Base-by-base conservation (phyloP, 192 early-diverging fungal genomes). In the Coemansia biformis region DNA sequence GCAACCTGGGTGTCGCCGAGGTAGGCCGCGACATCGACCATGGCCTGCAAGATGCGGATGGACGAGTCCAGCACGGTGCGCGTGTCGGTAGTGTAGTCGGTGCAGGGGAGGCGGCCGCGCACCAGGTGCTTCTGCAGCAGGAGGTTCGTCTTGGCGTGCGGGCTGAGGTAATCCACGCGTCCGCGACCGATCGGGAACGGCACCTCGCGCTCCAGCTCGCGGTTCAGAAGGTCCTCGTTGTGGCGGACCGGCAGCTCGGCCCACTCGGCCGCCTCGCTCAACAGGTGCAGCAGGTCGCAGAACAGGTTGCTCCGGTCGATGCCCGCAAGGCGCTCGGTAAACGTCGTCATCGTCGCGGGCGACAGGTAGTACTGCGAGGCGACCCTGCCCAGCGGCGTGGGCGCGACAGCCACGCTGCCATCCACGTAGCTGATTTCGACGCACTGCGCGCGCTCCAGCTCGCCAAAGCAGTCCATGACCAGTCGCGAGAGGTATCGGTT, bases 291-390 rank as follows among this genome's bases (percentile, higher is more conserved):
- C 19, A 96, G 47, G 30, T 80, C 79, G 63, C 80, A 76, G 17
- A 84, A 61, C 59, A 79, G 67, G 39, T 78, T 74, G 6, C 21
- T 65, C 24, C 13, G 31, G 38, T 52, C 54, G 23, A 69, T 70
- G 7, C 52, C 51, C 3, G 64, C 57, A 1, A 97, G 52, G 5
- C 81, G 75, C 8, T 79, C 53, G 22, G 76, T 71, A 49, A 94
- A 78, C 19, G 81, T 77, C 22, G 74, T 59, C 38, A 96, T 84
- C 6, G 93, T 97, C 11, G 66, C 63, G 66, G 93, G 84, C 51
- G 79, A 79, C 38, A 99, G 77, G 62, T 96, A 96, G 66, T 97
- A 96, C 67, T 89, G 89, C 14, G 88, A 90, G 0, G 90, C 91
- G 39, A 96, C 89, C 43, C 70, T 71, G 23, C 93, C 94, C 47